Conservation (phyloP, 306 rosid genomes). For the Medicago lupulina region DNA sequence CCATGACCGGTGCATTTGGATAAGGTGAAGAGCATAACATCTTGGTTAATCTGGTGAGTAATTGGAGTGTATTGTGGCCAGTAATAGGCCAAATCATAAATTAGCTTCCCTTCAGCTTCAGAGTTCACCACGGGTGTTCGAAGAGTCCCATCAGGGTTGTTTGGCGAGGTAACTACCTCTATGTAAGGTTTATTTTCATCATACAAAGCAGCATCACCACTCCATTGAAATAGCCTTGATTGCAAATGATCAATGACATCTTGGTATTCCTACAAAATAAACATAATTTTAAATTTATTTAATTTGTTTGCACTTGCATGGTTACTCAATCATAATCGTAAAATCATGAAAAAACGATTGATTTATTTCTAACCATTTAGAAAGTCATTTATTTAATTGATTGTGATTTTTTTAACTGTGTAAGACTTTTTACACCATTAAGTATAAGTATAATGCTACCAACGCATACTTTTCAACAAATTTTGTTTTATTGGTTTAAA, state of each 20-base stretch:
- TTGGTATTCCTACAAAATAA: slow-evolving; percentile 58
- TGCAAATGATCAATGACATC: slow-evolving; percentile 51
- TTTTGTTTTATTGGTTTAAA: no score
- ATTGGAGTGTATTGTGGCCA: slow-evolving; percentile 93
- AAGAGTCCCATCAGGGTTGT: slow-evolving; percentile 75
- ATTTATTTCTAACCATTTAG: no score
- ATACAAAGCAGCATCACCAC: slow-evolving; percentile 67
- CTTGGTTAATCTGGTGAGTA: slow-evolving; percentile 55
- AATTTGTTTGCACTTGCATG: no score
- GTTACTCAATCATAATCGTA: no score
- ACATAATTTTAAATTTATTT: not conserved
- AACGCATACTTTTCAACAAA: no score
- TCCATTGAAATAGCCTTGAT: slow-evolving; percentile 72
- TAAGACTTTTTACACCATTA: no score
- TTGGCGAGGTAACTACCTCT: slow-evolving; percentile 79
- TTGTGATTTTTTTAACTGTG: no score
- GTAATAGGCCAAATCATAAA: slow-evolving; percentile 82
- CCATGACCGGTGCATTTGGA: slow-evolving; percentile 95
- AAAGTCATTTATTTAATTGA: no score
- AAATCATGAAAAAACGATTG: no score
- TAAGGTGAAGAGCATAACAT: slow-evolving; percentile 81
- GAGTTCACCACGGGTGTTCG: slow-evolving; percentile 51
- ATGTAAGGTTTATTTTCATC: slow-evolving; percentile 62
- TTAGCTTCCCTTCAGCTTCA: slow-evolving; percentile 47
- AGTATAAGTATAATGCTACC: no score